Percentiles rank a stretch among this genome's conserved stretches.
Evolutionary conservation across 2,329 filamentous ascomycete species (phyloP).

Genomic region (Apiospora kogelbergensis): DNA sequence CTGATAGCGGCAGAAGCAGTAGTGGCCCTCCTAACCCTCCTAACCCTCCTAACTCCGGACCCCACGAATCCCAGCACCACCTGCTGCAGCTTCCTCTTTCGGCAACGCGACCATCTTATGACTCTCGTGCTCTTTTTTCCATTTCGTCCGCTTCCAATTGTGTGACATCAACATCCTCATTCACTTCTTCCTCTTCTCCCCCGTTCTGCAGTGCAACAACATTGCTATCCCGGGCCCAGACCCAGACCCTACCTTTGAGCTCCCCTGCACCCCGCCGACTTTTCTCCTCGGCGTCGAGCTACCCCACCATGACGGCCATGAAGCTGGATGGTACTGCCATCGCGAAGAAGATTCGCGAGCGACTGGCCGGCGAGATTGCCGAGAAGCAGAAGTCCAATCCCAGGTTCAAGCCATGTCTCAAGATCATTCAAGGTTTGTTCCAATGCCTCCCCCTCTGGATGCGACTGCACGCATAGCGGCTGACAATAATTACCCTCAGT

Average conservation of each 20-base stretch:
- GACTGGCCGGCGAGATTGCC: conserved; percentile 76
- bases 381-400: conserved; percentile 80
- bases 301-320: conserved; percentile 73
- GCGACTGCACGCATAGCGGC: neutral
- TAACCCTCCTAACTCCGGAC: neutral
- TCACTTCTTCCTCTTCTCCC: neutral
- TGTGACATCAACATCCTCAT: neutral
- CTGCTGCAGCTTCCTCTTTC: conserved; percentile 1
- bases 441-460: neutral
- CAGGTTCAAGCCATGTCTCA: conserved; percentile 83
- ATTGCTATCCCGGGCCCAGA: neutral
- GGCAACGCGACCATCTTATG: neutral
- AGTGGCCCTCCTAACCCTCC: neutral
- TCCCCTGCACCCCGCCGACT: conserved; percentile 20
- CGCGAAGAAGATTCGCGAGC: conserved; percentile 86
- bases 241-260: neutral
- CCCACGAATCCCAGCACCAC: neutral
- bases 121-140: conserved; percentile 1
- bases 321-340: conserved; percentile 97
- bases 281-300: conserved; percentile 44
- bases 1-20: neutral
- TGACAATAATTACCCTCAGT: conserved; percentile 51
- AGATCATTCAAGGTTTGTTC: conserved; percentile 85
- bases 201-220: neutral
- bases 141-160: neutral